Conservation (phyloP, 75 land plant species). For the Gnetum montanum region DNA sequence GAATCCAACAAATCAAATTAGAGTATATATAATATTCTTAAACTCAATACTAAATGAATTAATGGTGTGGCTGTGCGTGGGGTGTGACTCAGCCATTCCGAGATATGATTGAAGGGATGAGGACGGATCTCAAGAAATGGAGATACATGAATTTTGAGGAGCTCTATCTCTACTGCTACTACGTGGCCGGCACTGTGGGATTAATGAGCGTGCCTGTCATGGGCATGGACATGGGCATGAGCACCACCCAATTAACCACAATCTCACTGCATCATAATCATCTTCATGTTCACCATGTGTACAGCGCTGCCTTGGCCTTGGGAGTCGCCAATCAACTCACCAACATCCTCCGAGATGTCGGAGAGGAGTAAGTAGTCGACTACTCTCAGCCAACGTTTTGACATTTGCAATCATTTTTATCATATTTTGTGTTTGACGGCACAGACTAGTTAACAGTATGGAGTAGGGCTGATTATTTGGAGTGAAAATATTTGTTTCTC, state of each 20-base stretch:
- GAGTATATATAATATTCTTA: too few relatives aligned
- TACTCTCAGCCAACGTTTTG: slow-evolving; percentile 6
- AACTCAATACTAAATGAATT: too few relatives aligned
- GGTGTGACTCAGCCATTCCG: slow-evolving; percentile 61
- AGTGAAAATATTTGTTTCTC: too few relatives aligned
- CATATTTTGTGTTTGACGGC: too few relatives aligned
- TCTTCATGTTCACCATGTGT: too few relatives aligned
- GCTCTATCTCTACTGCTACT: slow-evolving; percentile 68
- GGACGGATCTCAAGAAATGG: slow-evolving; percentile 56
- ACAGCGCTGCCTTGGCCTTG: slow-evolving; percentile 54
- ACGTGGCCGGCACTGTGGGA: slow-evolving; percentile 73
- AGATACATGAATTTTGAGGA: slow-evolving; percentile 63
- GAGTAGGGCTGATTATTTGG: too few relatives aligned
- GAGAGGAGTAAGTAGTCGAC: slow-evolving; percentile 74
- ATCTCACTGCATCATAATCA: too few relatives aligned
- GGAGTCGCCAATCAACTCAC: slow-evolving; percentile 77
- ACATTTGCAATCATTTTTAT: too few relatives aligned
- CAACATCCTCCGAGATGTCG: slow-evolving; percentile 66
- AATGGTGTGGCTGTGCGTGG: too few relatives aligned
- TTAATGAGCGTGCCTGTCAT: slow-evolving; percentile 75
- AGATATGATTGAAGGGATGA: slow-evolving; percentile 77
- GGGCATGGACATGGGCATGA: slow-evolving; percentile 52
- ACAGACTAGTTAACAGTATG: too few relatives aligned
- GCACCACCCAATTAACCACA: slow-evolving; percentile 45
- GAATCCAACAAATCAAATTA: too few relatives aligned